These are phyloP conservation scores for Voacanga thouarsii DNA, from an alignment of 257 asterid genomes.

Conservation along the genomic window DNA sequence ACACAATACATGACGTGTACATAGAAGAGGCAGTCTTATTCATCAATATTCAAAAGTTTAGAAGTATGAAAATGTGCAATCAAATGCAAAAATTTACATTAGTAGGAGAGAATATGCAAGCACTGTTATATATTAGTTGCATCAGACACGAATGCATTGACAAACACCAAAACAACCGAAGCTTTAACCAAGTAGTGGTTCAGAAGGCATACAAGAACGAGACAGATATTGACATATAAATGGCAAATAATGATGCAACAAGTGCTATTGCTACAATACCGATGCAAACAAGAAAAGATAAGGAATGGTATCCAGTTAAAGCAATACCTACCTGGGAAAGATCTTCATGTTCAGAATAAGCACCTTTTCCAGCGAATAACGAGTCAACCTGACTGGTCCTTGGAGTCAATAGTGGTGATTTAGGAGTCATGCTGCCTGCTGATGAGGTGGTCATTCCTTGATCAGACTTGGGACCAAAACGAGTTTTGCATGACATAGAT, in stretches of 20 bases:
- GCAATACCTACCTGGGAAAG: slow-evolving; percentile 72
- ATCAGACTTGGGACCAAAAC: slow-evolving; percentile 96
- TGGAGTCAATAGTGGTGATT: slow-evolving; percentile 93
- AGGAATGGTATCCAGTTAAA: slow-evolving; percentile 15
- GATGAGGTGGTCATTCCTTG: slow-evolving; percentile 98
- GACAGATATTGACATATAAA: background rate
- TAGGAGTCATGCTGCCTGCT: slow-evolving; percentile 99
- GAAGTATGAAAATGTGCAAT: background rate
- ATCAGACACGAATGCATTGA: background rate
- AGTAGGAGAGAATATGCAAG: too few relatives aligned
- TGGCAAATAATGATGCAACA: background rate
- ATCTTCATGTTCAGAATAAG: slow-evolving; percentile 90
- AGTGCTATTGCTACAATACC: background rate
- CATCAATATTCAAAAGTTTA: background rate
- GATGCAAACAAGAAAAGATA: slow-evolving; percentile 1
- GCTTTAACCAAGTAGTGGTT: background rate
- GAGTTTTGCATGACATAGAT: slow-evolving; percentile 81
- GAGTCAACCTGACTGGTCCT: slow-evolving; percentile 75
- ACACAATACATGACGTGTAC: too few relatives aligned
- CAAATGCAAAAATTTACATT: background rate
- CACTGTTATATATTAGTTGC: background rate
- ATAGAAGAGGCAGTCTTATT: background rate
- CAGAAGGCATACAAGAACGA: background rate
- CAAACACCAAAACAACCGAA: background rate
- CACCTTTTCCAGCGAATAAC: slow-evolving; percentile 85